A percentile compares a stretch with the other conserved stretches of the same genome.
These are phyloP conservation scores for Pichia manshurica DNA, from an alignment of 805 yeast species.

Conservation along the genomic window DNA sequence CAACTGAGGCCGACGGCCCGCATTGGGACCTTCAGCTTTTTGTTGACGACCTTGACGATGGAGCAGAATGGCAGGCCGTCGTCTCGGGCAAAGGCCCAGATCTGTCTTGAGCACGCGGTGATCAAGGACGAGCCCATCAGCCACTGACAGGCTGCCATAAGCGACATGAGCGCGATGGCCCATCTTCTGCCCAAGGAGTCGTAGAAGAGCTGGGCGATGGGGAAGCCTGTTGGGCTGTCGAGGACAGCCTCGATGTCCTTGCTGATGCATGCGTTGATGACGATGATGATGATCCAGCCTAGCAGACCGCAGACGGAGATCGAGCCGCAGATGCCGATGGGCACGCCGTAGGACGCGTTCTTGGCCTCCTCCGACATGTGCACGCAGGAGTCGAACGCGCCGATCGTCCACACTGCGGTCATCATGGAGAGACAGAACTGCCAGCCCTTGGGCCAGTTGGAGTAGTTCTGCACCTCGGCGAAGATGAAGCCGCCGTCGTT, in stretches of 20 bases:
- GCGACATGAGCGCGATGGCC: conserved; percentile 44
- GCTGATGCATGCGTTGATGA: conserved; percentile 29
- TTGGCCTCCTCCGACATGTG: conserved; percentile 47
- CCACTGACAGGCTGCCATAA: conserved; percentile 44
- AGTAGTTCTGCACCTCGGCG: conserved; percentile 29
- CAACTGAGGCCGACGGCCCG: conserved; percentile 40
- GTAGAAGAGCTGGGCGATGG: conserved; percentile 43
- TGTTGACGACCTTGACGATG: conserved; percentile 38
- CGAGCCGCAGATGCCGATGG: conserved; percentile 44
- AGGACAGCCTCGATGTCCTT: conserved; percentile 32
- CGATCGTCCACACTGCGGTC: conserved; percentile 49
- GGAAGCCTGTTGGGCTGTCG: conserved; percentile 33
- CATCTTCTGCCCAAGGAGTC: conserved; percentile 43
- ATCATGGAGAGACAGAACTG: conserved; percentile 37
- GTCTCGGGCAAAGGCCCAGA: conserved; percentile 50
- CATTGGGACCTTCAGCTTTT: conserved; percentile 37
- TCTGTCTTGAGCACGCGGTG: conserved; percentile 44
- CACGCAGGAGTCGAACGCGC: conserved; percentile 46
- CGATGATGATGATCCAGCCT: conserved; percentile 40
- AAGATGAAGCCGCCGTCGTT: conserved; percentile 34
- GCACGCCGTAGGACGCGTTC: conserved; percentile 37
- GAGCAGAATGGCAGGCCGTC: conserved; percentile 43
- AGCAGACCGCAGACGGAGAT: conserved; percentile 37
- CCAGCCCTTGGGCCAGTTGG: conserved; percentile 40
- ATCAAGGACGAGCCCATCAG: conserved; percentile 43